Evolutionary conservation across 1,284 basidiomycete genomes (phyloP), one percentile per base, ranked within the genome.

Genomic region (Naganishia liquefaciens): DNA sequence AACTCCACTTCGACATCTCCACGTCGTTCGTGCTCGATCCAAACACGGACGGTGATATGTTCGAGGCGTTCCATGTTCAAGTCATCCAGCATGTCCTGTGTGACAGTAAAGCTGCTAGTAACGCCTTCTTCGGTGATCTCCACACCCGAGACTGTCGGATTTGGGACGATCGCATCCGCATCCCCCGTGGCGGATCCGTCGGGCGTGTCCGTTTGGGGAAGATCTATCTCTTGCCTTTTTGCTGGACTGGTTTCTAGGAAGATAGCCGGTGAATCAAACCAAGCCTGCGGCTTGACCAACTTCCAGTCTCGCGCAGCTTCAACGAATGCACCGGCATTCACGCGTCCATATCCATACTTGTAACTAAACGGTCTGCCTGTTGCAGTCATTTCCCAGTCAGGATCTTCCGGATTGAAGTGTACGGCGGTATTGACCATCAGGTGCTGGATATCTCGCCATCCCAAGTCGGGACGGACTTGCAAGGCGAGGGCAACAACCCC

Each of bases 381-480:
- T 3, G 89, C 86, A 1, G 89, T 99, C 54, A 77, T 80, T 73
- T 96, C 91, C 96, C 96, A 99, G 77, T 97, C 94, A 0, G 91
- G 89, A 74, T 99, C 96, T 5, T 91, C 86, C 0, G 85, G 83
- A 76, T 95, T 98, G 78, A 98, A 86, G 72, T 84, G 83, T 21
- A 86, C 84, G 1, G 91, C 90, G 1, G 87, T 90, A 66, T 84
- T 82, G 40, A 99, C 87, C 64, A 89, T 88, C 43, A 99, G 83
- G 74, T 99, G 87, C 76, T 99, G 96, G 44, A 98, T 84, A 75
- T 99, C 96, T 65, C 96, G 87, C 96, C 96, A 99, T 30, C 90
- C 89, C 30, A 99, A 84, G 54, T 99, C 94, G 19, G 93, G 93
- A 33, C 91, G 84, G 54, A 84, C 89, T 79, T 92, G 83, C 13